Evolutionary conservation across 1,284 basidiomycete genomes (phyloP).

Genomic region (Cryptococcus sp.): DNA sequence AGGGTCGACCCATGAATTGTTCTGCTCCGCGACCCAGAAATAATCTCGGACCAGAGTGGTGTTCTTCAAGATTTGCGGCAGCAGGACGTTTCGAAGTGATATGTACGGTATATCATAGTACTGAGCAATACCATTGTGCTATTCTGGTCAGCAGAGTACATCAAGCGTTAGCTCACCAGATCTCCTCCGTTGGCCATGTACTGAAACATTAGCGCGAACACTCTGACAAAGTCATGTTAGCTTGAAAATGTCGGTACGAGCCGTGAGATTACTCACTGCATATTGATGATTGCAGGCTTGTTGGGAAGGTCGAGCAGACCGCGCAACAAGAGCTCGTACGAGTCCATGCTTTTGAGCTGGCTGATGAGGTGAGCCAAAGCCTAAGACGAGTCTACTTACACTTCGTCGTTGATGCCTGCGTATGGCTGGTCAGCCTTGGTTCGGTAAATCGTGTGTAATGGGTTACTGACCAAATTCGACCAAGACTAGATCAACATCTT

Average conservation of each 20-base stretch:
- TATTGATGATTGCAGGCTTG: constrained; percentile 40
- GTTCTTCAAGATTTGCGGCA: constrained; percentile 29
- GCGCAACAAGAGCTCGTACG: constrained; percentile 40
- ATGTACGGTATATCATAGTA: constrained; percentile 48
- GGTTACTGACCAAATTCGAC: constrained; percentile 30
- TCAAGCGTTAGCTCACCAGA: constrained; percentile 16
- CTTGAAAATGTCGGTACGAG: neutral
- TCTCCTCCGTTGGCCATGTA: constrained; percentile 40
- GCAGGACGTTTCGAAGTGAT: constrained; percentile 36
- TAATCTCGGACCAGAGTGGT: constrained; percentile 22
- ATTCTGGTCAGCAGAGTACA: neutral
- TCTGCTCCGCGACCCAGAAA: constrained; percentile 20
- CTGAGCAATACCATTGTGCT: constrained; percentile 40
- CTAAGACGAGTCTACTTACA: constrained; percentile 15
- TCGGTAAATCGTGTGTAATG: neutral
- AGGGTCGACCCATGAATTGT: constrained; percentile 12
- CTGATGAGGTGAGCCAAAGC: constrained; percentile 13
- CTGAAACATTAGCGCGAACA: constrained; percentile 42
- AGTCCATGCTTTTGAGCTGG: constrained; percentile 25
- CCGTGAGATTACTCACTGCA: constrained; percentile 27
- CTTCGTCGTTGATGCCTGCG: constrained; percentile 44
- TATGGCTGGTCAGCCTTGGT: neutral
- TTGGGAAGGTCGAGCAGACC: constrained; percentile 38
- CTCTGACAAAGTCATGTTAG: constrained; percentile 18
- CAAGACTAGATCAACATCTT: constrained; percentile 39